Conservation (phyloP, 163 green algal species). For the Volvox carteri region DNA sequence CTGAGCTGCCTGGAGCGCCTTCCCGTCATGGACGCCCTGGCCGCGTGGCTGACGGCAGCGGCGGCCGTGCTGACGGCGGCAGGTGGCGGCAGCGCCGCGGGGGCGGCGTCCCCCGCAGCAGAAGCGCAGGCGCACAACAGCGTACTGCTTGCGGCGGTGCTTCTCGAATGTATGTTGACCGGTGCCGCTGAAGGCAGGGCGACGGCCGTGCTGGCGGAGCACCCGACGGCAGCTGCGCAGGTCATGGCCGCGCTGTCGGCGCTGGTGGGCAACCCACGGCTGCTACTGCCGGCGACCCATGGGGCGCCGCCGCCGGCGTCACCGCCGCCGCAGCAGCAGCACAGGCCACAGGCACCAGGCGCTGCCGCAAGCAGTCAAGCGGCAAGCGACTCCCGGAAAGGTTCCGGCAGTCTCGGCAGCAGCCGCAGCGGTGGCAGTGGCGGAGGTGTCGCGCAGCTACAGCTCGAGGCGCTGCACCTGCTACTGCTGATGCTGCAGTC, state of each 20-base stretch:
- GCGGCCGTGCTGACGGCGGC: neutral
- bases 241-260: constrained; percentile 19
- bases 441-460: constrained; percentile 60
- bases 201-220: constrained; percentile 22
- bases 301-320: neutral
- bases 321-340: neutral
- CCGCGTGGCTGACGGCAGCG: constrained; percentile 18
- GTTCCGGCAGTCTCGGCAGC: neutral
- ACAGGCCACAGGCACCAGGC: neutral
- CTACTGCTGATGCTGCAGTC: constrained; percentile 77
- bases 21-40: neutral
- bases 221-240: neutral
- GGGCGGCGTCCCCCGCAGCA: too few species aligned
- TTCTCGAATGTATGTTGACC: constrained; percentile 66
- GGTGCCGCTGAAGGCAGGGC: neutral
- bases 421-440: neutral
- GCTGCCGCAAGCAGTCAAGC: neutral
- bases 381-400: too few species aligned
- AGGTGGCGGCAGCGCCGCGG: neutral
- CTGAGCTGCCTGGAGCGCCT: constrained; percentile 32
- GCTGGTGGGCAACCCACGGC: constrained; percentile 17
- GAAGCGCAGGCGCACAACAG: constrained; percentile 5
- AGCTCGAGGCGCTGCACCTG: constrained; percentile 76
- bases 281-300: neutral
- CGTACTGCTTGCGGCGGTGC: constrained; percentile 58